Conservation (phyloP, 306 rosid genomes). For the Castanea crenata region DNA sequence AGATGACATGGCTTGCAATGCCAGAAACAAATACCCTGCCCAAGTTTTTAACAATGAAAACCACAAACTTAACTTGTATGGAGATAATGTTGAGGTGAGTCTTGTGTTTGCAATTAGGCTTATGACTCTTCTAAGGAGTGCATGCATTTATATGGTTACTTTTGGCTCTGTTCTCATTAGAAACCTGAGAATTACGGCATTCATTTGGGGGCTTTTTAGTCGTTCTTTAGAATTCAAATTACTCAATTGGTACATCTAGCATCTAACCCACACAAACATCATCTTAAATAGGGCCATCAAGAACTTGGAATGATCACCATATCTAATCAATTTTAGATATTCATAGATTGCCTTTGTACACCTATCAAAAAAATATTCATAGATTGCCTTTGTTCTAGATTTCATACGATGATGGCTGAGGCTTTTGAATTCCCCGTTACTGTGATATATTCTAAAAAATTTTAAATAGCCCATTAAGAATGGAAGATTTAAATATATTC, state of each 20-base stretch:
- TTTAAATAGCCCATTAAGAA: neutral
- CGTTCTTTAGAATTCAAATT: neutral
- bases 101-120: conserved; percentile 11
- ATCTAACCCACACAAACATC: neutral
- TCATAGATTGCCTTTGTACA: neutral
- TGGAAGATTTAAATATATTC: neutral
- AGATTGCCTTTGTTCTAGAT: neutral
- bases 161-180: conserved; percentile 5
- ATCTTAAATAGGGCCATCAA: neutral
- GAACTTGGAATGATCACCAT: neutral
- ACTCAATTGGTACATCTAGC: neutral
- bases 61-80: conserved; percentile 87
- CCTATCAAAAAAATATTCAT: neutral
- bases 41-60: conserved; percentile 96
- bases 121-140: conserved; percentile 4
- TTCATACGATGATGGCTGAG: neutral
- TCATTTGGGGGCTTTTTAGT: neutral
- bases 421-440: neutral
- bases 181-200: neutral
- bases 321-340: neutral
- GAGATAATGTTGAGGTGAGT: conserved; percentile 94
- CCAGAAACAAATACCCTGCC: conserved; percentile 93
- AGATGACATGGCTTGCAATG: conserved; percentile 98
- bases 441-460: neutral
- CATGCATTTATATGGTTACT: neutral